Evolutionary conservation across 1,139 yeast genomes (phyloP).

Genomic region (Lodderomyces parapsilosis): DNA sequence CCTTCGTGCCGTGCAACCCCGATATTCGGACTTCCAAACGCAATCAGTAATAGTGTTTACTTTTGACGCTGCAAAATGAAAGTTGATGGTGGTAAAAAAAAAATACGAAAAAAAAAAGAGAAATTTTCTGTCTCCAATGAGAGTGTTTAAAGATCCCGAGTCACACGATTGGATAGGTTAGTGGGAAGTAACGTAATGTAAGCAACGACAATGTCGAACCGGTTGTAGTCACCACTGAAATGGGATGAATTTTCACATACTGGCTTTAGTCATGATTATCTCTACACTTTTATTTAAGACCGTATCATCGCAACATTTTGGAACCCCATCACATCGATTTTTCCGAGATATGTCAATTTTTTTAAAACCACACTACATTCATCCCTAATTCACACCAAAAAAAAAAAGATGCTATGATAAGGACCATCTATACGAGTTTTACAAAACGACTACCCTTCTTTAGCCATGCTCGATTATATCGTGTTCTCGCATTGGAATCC

Average conservation of each 20-base stretch:
- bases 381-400: neutral
- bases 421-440: neutral
- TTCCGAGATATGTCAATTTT: neutral
- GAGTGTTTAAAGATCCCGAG: neutral
- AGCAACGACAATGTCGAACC: neutral
- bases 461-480: slow-evolving; percentile 39
- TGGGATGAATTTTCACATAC: too few relatives aligned
- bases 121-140: neutral
- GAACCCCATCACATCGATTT: slow-evolving; percentile 1
- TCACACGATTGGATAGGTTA: neutral
- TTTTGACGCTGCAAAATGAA: neutral
- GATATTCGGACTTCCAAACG: neutral
- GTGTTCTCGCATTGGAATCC: slow-evolving; percentile 82
- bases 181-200: neutral
- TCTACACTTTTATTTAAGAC: too few relatives aligned
- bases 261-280: too few relatives aligned
- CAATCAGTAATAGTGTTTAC: neutral
- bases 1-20: neutral
- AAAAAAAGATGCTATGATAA: slow-evolving; percentile 1
- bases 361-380: neutral
- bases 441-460: neutral
- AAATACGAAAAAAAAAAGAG: slow-evolving; percentile 1
- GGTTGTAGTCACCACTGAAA: too few relatives aligned
- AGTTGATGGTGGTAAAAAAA: neutral
- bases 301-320: too few relatives aligned